Evolutionary conservation across 1,284 basidiomycete species (phyloP), one percentile per base, ranked within the genome.

Genomic region (Boletus coffeatus): DNA sequence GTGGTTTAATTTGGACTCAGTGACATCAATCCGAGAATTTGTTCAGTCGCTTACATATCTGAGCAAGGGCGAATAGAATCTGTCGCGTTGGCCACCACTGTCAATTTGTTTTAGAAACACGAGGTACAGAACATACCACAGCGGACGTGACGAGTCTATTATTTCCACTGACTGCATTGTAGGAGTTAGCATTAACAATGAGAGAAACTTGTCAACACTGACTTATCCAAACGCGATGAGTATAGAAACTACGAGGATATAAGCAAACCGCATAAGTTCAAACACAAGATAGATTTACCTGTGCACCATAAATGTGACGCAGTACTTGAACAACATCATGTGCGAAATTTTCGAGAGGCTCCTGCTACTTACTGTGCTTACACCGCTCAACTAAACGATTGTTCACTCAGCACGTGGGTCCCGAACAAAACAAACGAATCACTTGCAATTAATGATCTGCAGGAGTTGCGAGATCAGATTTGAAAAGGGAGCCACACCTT

Each of bases 221-320:
- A 70, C 70, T 71, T 69, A 73, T 71, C 70, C 70, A 71, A 10
- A 71, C 63, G 39, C 71, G 70, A 39, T 71, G 72, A 21, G 61
- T 60, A 21, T 71, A 71, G 52, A 71, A 71, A 55, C 72, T 72
- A 43, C 43, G 2, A 41, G 13, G 11, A 5, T 11, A 32, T 68
- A 11, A 69, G 60, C 32, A 21, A 48, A 36, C 32, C 0, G 3
- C 21, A 9, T 34, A 18, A 56, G 48, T 29, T 10, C 4, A 21
- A 7, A 46, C 34, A 29, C 2, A 2, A 6, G 16, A 37, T 3
- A 32, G 2, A 13, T 32, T 4, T 63, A 70, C 68, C 64, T 50
- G 36, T 69, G 68, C 4, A 69, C 68, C 5, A 68, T 55, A 36
- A 71, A 71, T 5, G 66, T 62, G 36, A 66, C 1, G 7, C 53